phyloP scores from a whole-genome alignment of 202 grass and related monocot genomes.

The Bolboschoenoplectus hybrid region DNA sequence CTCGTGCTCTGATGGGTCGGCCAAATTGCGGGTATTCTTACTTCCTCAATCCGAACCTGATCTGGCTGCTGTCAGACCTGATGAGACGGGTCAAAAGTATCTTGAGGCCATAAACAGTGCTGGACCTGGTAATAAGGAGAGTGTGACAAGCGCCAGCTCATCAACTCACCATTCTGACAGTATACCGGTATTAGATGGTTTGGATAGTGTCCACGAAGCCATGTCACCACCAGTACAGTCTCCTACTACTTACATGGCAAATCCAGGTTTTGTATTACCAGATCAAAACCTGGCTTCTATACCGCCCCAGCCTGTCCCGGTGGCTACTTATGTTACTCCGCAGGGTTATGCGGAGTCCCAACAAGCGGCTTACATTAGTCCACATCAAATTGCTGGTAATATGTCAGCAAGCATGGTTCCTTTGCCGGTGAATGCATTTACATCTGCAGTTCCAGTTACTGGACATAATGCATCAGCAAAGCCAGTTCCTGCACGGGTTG shows the following conservation, averaged over 20 bases:
- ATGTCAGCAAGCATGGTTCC: constrained; percentile 54
- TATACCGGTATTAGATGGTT: constrained; percentile 33
- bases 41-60: constrained; percentile 56
- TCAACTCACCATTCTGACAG: constrained; percentile 66
- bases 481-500: constrained; percentile 40
- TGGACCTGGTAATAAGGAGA: constrained; percentile 48
- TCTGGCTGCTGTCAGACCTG: constrained; percentile 10
- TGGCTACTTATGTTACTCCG: constrained; percentile 42
- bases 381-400: constrained; percentile 53
- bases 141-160: constrained; percentile 47
- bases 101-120: constrained; percentile 72
- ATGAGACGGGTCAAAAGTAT: constrained; percentile 65
- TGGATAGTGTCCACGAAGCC: constrained; percentile 44
- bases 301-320: constrained; percentile 47
- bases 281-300: constrained; percentile 48
- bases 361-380: constrained; percentile 49
- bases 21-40: constrained; percentile 85
- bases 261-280: constrained; percentile 41
- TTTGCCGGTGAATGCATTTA: constrained; percentile 54
- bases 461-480: constrained; percentile 36
- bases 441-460: constrained; percentile 37
- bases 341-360: constrained; percentile 36
- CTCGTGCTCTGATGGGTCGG: constrained; percentile 59
- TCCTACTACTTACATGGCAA: constrained; percentile 41
- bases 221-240: constrained; percentile 54